Conservation (phyloP, 1,284 basidiomycete genomes). For the Pseudozyma tsukubaensis region DNA sequence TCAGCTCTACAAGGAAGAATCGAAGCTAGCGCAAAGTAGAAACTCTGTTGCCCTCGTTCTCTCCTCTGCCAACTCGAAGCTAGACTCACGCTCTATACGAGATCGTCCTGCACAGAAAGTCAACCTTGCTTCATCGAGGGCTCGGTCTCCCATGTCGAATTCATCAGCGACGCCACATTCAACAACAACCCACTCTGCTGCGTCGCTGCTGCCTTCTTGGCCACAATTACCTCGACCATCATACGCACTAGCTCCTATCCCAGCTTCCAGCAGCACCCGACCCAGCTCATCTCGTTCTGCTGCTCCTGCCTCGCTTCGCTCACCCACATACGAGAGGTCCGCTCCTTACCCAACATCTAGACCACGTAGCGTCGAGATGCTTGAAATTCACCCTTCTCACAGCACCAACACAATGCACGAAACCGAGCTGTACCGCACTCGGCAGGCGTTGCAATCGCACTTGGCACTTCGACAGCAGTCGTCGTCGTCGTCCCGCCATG, state of each 20-base stretch:
- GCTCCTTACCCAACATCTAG: constrained; percentile 25
- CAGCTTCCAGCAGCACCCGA: constrained; percentile 16
- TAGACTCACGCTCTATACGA: constrained; percentile 3
- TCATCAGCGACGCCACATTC: constrained; percentile 25
- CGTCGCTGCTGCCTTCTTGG: constrained; percentile 36
- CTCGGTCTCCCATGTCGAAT: constrained; percentile 18
- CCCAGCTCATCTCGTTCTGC: constrained; percentile 15
- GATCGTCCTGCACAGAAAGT: constrained; percentile 3
- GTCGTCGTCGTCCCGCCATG: constrained; percentile 10
- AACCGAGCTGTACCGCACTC: constrained; percentile 30
- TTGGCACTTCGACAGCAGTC: constrained; percentile 12
- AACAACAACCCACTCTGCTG: constrained; percentile 24
- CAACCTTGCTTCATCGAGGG: constrained; percentile 7
- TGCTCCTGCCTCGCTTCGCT: constrained; percentile 11
- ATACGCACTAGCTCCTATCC: constrained; percentile 34
- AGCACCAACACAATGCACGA: constrained; percentile 24
- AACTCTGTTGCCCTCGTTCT: not conserved
- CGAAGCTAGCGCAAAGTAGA: no score
- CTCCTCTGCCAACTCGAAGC: not conserved
- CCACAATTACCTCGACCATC: constrained; percentile 26
- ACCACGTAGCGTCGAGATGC: constrained; percentile 22
- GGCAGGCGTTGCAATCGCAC: constrained; percentile 32
- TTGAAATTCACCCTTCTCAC: constrained; percentile 14
- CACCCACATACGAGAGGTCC: constrained; percentile 17
- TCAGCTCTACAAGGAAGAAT: no score